Evolutionary conservation across 2,329 filamentous ascomycete species (phyloP).

Genomic region (Aspergillus unguis): DNA sequence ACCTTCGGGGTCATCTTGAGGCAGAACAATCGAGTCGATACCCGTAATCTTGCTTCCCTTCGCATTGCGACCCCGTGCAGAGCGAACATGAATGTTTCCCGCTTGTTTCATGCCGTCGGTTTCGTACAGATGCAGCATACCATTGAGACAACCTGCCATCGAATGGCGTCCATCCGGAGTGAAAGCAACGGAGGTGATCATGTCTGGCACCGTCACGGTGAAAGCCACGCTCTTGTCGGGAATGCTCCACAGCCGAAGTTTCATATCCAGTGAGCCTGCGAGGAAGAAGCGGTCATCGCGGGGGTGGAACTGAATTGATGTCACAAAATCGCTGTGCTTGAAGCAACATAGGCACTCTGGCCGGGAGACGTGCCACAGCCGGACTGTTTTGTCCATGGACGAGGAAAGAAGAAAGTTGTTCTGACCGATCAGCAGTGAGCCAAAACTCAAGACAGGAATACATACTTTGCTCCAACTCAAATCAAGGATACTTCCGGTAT

Average conservation of each 20-base stretch:
- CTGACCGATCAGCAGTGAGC: conserved; percentile 27
- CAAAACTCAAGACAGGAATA: neutral
- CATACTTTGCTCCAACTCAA: conserved; percentile 91
- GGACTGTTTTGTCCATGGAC: conserved; percentile 96
- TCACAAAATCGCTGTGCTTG: conserved; percentile 92
- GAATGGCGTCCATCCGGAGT: conserved; percentile 86
- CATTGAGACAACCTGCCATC: conserved; percentile 83
- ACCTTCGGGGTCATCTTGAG: conserved; percentile 55
- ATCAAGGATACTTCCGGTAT: conserved; percentile 81
- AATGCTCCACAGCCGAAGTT: conserved; percentile 90
- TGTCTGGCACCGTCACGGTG: conserved; percentile 70
- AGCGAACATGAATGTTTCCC: conserved; percentile 88
- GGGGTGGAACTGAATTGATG: conserved; percentile 91
- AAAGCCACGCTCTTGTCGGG: conserved; percentile 92
- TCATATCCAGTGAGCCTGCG: conserved; percentile 85
- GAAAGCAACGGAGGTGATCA: conserved; percentile 92
- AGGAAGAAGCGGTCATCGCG: conserved; percentile 95
- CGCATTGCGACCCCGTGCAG: conserved; percentile 84
- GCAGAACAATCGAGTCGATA: conserved; percentile 69
- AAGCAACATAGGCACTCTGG: conserved; percentile 88
- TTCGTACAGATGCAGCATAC: conserved; percentile 84
- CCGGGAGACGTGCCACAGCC: conserved; percentile 86
- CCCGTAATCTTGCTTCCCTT: conserved; percentile 98
- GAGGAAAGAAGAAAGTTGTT: conserved; percentile 96
- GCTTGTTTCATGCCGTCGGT: conserved; percentile 83